These are phyloP conservation scores for Lithocarpus polystachyus DNA, from an alignment of 306 rosid genomes.

Conservation along the genomic window DNA sequence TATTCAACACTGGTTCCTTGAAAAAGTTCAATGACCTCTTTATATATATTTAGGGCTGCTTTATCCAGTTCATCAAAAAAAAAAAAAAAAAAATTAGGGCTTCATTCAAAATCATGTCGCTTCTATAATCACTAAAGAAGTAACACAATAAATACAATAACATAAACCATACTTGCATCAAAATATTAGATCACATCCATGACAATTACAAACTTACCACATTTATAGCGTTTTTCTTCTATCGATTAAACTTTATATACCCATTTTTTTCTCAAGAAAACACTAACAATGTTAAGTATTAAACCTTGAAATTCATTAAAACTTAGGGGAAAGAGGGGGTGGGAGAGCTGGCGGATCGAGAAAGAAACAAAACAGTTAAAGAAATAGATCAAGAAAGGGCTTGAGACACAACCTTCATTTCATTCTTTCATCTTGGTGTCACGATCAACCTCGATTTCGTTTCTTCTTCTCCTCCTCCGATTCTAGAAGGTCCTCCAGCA, in stretches of 20 bases:
- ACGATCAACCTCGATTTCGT: slow-evolving; percentile 11
- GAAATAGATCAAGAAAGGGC: neutral
- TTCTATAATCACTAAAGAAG: neutral
- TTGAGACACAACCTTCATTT: neutral
- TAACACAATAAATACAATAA: neutral
- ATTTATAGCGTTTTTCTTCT: neutral
- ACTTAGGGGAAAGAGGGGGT: no score
- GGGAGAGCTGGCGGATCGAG: no score
- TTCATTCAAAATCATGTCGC: neutral
- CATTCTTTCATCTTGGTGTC: neutral
- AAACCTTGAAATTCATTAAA: no score
- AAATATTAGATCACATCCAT: neutral
- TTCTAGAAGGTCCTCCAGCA: slow-evolving; percentile 79
- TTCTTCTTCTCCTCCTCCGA: slow-evolving; percentile 44
- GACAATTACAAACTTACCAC: neutral
- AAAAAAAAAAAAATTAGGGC: no score
- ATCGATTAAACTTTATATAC: neutral
- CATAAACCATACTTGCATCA: neutral
- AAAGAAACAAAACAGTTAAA: neutral
- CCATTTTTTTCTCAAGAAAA: neutral
- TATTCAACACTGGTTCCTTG: neutral
- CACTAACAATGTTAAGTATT: neutral
- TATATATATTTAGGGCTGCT: neutral
- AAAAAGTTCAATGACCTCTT: neutral
- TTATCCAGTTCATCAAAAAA: no score